Evolutionary conservation across 73 alveolate genomes (phyloP), one percentile per base, ranked within the genome.

Genomic region (Uronychia binucleata): DNA sequence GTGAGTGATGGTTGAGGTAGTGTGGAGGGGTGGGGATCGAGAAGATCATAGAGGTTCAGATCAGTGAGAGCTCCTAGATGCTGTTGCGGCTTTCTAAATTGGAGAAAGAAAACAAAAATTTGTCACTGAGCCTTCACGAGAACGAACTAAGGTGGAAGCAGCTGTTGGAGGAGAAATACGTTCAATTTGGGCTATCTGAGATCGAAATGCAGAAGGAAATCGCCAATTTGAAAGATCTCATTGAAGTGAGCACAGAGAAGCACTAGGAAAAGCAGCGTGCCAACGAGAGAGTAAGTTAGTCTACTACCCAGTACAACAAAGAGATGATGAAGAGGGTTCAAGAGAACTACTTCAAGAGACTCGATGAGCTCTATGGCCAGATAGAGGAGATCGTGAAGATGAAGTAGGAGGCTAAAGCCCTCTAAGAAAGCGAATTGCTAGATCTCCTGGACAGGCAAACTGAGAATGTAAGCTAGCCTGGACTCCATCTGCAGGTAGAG

Each of bases 211-310:
- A 67, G 26, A 67, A 67, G 30, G 32, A 67, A 67, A 67, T 67
- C 32, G 32, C 29, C 78, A 25, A 67, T 67, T 67, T 67, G 26
- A 67, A 67, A 67, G 78, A 67, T 26, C 78, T 67, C 78, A 67
- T 26, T 67, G 32, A 67, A 26, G 32, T 26, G 78, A 67, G 32
- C 29, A 26, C 32, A 13, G 5, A 67, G 78, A 67, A 67, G 32
- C 32, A 28, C 5, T 13, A 67, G 13, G 32, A 67, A 67, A 46
- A 46, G 67, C 67, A 46, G 19, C 5, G 19, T 11, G 67, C 5
- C 67, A 46, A 46, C 19, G 67, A 46, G 19, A 46, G 19, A 19
- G 67, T 46, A 46, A 11, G 5, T 46, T 46, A 46, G 5, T 46
- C 67, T 19, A 46, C 26, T 67, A 67, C 26, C 26, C 13, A 67